A percentile compares a stretch with the other conserved stretches of the same genome.
These are phyloP conservation scores for Metarhizium rileyi DNA, from an alignment of 2,329 filamentous ascomycete genomes.

Conservation along the genomic window DNA sequence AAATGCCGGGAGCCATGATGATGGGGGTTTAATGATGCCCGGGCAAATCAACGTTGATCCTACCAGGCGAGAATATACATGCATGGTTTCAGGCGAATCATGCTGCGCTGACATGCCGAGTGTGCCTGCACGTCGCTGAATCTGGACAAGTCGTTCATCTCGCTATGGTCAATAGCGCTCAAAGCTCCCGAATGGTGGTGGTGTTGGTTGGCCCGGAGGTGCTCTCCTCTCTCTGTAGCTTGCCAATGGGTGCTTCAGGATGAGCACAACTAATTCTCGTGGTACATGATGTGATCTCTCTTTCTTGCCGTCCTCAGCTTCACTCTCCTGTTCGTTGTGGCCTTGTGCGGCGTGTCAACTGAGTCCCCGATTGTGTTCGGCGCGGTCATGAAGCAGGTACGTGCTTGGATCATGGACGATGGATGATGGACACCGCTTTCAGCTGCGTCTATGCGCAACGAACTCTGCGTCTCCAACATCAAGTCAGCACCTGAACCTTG, in stretches of 20 bases:
- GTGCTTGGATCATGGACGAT: neutral
- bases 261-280: too few species aligned
- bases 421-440: neutral
- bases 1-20: neutral
- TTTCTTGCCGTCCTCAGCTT: neutral
- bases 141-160: neutral
- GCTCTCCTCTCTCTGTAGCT: too few species aligned
- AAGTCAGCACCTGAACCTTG: neutral
- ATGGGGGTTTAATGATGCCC: neutral
- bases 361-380: neutral
- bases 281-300: neutral
- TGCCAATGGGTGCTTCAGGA: too few species aligned
- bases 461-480: neutral
- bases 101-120: neutral
- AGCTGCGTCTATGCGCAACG: neutral
- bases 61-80: too few species aligned
- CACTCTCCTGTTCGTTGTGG: too few species aligned
- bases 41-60: neutral
- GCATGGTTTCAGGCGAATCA: neutral
- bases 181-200: neutral
- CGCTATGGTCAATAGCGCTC: neutral
- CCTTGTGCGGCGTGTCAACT: neutral
- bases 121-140: neutral
- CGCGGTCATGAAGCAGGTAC: neutral
- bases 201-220: too few species aligned